Evolutionary conservation across 2,329 filamentous ascomycete genomes (phyloP).

Genomic region (Cucurbitaria berberidis): DNA sequence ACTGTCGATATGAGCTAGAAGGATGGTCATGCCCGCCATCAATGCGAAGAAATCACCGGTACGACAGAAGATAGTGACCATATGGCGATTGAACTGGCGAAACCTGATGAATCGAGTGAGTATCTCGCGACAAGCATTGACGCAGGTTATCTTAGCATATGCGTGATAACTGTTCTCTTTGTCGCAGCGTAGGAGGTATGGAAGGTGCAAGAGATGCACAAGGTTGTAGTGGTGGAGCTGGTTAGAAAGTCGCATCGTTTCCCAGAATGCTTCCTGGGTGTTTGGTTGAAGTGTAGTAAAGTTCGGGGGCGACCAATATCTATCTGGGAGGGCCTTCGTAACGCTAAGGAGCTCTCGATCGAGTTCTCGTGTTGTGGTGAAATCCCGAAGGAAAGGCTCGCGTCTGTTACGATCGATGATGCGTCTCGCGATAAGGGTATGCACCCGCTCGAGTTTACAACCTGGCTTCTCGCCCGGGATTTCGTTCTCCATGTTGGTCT

Average conservation of each 20-base stretch:
- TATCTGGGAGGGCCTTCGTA: constrained; percentile 13
- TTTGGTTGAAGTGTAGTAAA: constrained; percentile 4
- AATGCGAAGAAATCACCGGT: constrained; percentile 26
- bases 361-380: constrained; percentile 31
- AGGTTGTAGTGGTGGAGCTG: constrained; percentile 26
- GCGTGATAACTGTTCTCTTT: constrained; percentile 3
- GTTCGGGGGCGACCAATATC: constrained; percentile 2
- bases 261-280: constrained; percentile 9
- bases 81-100: constrained; percentile 11
- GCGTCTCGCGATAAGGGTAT: constrained; percentile 42
- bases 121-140: constrained; percentile 21
- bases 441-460: constrained; percentile 36
- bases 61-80: constrained; percentile 13
- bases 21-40: constrained; percentile 23
- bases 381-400: constrained; percentile 20
- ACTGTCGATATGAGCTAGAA: constrained; percentile 25
- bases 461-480: constrained; percentile 1
- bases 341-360: constrained; percentile 16
- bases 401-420: constrained; percentile 51
- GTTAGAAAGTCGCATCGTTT: constrained; percentile 12
- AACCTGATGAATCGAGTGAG: constrained; percentile 19
- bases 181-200: constrained; percentile 20
- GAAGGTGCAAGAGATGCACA: constrained; percentile 23
- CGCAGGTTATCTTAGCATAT: constrained; percentile 14
- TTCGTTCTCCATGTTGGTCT: constrained; percentile 25